Evolutionary conservation across 345 rosid genomes (phyloP), one percentile per base, ranked within the genome.

Genomic region (Aethionema arabicum): DNA sequence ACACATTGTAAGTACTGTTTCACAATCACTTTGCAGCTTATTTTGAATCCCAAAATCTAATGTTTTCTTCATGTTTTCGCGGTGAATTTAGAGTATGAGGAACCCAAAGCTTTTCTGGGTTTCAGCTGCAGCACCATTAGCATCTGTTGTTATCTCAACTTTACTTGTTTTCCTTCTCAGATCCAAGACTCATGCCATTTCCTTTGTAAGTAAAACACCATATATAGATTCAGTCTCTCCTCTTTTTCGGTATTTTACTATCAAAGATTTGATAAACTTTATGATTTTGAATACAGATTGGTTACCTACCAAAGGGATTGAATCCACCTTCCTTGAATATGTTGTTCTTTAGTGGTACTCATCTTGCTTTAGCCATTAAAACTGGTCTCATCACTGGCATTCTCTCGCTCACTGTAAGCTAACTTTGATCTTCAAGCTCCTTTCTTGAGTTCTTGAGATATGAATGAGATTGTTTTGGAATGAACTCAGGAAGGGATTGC

Each of bases 41-140:
- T 21, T 21, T 21, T 21, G 27, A 21, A 21, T 21, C 27, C 27
- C 27, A 21, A 2, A 13, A 46, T 66, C 6, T 58, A 31, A 11
- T 65, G 9, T 42, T 7, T n/a, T 2, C 27, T 48, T 51, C 50
- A 0, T 21, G 27, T 21, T 21, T 21, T 21, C 27, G 2, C 27
- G 27, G 11, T 4, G 4, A 49, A 62, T 64, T 16, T 78, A 95
- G 99, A 85, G 98, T 75, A 78, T 79, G 77, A 90, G 56, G 65
- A 90, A 80, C 54, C 96, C 96, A 21, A 90, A 90, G 74, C 84
- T 88, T 64, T 95, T 90, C 78, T 95, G 98, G 98, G 78, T 90
- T 21, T 88, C 98, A 0, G 98, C 98, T 4, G 96, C 95, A 30
- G 89, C 98, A 27, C 99, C 99, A 11, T 72, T 95, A 56, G 71